Conservation (phyloP, 257 asterid genomes). For the Solanum infundibuliforme region DNA sequence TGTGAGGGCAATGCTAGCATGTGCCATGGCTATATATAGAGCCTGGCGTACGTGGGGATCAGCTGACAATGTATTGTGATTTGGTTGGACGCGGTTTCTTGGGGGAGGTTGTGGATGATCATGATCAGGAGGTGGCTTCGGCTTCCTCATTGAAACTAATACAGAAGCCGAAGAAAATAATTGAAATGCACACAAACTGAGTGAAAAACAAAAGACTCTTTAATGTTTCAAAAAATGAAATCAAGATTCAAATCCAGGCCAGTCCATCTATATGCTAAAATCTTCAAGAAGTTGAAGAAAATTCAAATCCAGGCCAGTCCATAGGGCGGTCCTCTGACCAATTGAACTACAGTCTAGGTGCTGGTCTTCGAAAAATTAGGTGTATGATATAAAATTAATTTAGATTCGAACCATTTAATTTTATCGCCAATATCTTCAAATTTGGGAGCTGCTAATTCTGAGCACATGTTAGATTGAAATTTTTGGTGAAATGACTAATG, state of each 20-base stretch:
- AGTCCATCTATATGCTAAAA: neutral
- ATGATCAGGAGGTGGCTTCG: slow-evolving; percentile 24
- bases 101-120: neutral
- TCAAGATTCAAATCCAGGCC: neutral
- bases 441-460: neutral
- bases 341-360: neutral
- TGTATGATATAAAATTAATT: neutral
- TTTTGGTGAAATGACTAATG: neutral
- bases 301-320: neutral
- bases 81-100: neutral
- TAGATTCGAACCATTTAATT: neutral
- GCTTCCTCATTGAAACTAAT: slow-evolving; percentile 64
- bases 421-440: neutral
- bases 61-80: slow-evolving; percentile 10
- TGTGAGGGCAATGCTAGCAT: slow-evolving; percentile 69
- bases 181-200: neutral
- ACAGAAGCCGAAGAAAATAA: slow-evolving; percentile 15
- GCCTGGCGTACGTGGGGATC: slow-evolving; percentile 89
- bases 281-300: neutral
- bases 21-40: slow-evolving; percentile 90
- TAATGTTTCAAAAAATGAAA: neutral
- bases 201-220: neutral
- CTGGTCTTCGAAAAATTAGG: fast-evolving
- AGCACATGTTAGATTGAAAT: neutral
- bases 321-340: neutral